Evolutionary conservation across 805 yeast species (phyloP).

Genomic region (Saccharomycopsis babjevae): DNA sequence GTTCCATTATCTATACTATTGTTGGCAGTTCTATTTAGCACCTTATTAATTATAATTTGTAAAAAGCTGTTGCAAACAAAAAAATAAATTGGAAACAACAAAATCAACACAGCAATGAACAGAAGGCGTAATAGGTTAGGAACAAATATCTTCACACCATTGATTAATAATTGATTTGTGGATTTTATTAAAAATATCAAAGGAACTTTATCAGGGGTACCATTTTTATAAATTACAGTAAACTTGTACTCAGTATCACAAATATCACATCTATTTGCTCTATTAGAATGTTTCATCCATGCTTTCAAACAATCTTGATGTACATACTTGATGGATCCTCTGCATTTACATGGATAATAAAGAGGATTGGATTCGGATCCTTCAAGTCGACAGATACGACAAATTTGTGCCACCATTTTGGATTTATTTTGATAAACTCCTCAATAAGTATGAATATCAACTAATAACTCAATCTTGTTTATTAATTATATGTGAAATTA

Average conservation of each 20-base stretch:
- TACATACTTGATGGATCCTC: conserved; percentile 86
- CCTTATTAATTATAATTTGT: neutral
- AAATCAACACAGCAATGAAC: neutral
- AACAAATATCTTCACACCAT: conserved; percentile 6
- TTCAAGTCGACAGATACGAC: conserved; percentile 93
- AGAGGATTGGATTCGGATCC: conserved; percentile 71
- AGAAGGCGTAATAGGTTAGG: conserved; percentile 11
- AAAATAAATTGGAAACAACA: neutral
- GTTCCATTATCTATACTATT: neutral
- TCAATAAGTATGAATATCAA: neutral
- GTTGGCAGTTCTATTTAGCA: neutral
- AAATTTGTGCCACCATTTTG: conserved; percentile 37
- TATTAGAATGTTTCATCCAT: conserved; percentile 69
- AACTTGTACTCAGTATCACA: conserved; percentile 71
- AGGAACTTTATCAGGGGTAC: conserved; percentile 61
- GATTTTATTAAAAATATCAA: conserved; percentile 35
- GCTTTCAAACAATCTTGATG: conserved; percentile 87
- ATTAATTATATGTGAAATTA: too few relatives aligned
- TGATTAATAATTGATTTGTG: conserved; percentile 20
- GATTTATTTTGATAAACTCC: neutral
- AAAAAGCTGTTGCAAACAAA: neutral
- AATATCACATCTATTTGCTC: conserved; percentile 70
- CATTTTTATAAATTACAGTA: conserved; percentile 50
- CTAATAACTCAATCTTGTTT: too few relatives aligned
- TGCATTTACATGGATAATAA: conserved; percentile 85